These are phyloP conservation scores for Solanum hybrid DNA, from an alignment of 305 asterid genomes.

Conservation along the genomic window DNA sequence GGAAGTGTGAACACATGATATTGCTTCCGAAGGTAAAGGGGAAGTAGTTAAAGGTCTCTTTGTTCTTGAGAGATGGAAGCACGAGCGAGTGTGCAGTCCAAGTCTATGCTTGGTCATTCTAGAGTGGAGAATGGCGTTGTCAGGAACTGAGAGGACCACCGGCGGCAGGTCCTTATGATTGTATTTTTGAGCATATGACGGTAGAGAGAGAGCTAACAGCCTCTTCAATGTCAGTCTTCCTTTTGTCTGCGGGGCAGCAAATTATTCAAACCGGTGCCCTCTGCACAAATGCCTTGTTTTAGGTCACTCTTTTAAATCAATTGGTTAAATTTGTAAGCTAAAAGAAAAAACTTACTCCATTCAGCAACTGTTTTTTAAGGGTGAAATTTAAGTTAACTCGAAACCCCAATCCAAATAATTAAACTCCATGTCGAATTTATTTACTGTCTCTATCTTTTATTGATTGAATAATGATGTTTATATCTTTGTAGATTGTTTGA, in stretches of 20 bases:
- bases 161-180: background rate
- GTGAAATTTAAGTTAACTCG: background rate
- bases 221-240: background rate
- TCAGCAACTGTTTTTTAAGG: background rate
- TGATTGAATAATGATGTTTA: background rate
- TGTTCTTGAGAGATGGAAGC: background rate
- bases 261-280: background rate
- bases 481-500: background rate
- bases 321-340: background rate
- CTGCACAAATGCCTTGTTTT: background rate
- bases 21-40: constrained; percentile 34
- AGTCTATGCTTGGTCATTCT: constrained; percentile 20
- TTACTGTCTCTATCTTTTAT: background rate
- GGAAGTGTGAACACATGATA: constrained; percentile 11
- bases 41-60: constrained; percentile 23
- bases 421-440: background rate
- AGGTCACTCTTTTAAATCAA: background rate
- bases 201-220: background rate
- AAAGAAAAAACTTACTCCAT: background rate
- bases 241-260: background rate
- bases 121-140: background rate
- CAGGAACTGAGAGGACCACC: background rate
- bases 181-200: background rate
- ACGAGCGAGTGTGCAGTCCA: background rate
- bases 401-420: too few relatives aligned